Evolutionary conservation across 306 rosid species (phyloP), one percentile per base, ranked within the genome.

Genomic region (Inga oerstediana): DNA sequence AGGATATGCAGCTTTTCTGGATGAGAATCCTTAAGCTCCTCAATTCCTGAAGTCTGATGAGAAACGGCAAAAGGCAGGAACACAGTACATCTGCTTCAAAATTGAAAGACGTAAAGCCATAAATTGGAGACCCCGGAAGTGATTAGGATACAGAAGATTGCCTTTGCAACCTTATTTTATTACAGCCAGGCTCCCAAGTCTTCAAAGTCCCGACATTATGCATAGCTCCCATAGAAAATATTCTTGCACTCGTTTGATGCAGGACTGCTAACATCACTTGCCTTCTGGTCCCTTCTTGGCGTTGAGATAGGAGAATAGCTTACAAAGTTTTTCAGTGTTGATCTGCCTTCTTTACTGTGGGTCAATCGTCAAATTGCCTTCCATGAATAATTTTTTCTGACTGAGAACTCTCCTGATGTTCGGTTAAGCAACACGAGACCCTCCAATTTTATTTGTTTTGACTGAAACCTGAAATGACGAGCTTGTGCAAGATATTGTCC

Each of bases 61-160:
- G 91, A 91, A 91, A 88, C 72, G 11, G 76, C 86, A 81, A 89
- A 87, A 82, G 48, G 84, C 49, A 79, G 81, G 85, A 52, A 69
- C 56, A 82, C 34, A 37, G 72, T 70, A 83, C 24, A 34, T 68
- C 83, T 69, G 86, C 73, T 81, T 84, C 59, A 19, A 81, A 32
- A 83, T 64, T 48, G n/a, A 67, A 82, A 80, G 56, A 66, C 82
- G 62, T 19, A 77, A 79, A 87, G 22, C 46, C 83, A 70, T 79
- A 68, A 72, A 75, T 79, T 68, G 48, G 74, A 79, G 32, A 85
- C 81, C 46, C 54, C 19, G 62, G 74, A 17, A 72, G 75, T 62
- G 80, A 87, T 48, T 85, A 86, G 98, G 97, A 92, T 96, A 92
- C 98, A 71, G 87, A 90, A 90, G 82, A 84, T 49, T 82, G 79